Evolutionary conservation across 345 rosid species (phyloP).

Genomic region (Abelmoschus esculentus): DNA sequence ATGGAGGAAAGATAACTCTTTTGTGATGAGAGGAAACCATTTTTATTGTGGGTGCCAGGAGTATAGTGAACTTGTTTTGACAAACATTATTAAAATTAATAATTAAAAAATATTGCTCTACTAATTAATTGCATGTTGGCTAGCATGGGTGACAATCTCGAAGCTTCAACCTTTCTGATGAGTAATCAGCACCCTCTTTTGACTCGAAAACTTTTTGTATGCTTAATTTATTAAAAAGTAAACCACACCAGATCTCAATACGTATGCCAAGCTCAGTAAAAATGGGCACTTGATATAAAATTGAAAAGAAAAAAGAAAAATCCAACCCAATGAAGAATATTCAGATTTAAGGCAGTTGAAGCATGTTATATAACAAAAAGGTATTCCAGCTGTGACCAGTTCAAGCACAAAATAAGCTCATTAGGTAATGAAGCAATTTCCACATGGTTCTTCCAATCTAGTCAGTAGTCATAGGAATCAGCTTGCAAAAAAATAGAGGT

Average conservation of each 20-base stretch:
- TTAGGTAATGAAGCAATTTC: neutral
- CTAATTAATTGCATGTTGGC: neutral
- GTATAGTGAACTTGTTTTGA: neutral
- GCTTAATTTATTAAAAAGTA: neutral
- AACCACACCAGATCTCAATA: neutral
- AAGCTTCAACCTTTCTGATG: neutral
- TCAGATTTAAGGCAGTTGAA: neutral
- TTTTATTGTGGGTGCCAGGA: neutral
- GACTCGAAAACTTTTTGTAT: neutral
- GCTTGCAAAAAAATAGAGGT: neutral
- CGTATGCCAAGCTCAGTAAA: neutral
- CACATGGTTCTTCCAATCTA: neutral
- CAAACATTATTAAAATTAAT: neutral
- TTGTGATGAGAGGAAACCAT: neutral
- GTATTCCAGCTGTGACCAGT: neutral
- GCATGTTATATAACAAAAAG: neutral
- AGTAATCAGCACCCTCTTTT: neutral
- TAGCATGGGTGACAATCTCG: neutral
- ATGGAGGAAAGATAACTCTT: neutral
- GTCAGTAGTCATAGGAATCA: neutral
- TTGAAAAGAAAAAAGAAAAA: neutral
- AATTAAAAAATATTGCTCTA: neutral
- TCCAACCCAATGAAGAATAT: neutral
- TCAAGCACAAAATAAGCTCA: neutral
- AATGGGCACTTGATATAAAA: neutral